Base-by-base conservation (phyloP, 768 basidiomycete species). In the Psilocybe cubensis region DNA sequence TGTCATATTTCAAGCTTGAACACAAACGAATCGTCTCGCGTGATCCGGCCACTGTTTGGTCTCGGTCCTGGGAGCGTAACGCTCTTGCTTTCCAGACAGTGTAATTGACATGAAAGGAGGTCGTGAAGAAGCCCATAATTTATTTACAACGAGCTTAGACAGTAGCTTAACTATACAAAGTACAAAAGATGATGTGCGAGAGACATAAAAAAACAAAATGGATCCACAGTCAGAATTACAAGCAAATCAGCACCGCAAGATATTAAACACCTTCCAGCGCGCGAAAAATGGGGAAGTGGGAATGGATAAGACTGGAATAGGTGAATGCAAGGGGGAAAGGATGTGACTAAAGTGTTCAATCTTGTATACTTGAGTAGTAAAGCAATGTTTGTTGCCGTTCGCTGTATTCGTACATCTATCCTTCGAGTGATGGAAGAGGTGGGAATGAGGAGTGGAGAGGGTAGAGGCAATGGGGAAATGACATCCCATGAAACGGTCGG, bases 361-460 rank as follows among this genome's bases (percentile, higher is more conserved):
- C 23, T 27, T 46, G 46, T 21, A 49, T 55, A 55, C 25, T 28
- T 28, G 52, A 47, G 27, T 47, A 40, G 23, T 56, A 48, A 42
- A 24, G 38, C 20, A 20, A 48, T 49, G 23, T 46, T 56, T 38
- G 35, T 38, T 38, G 14, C 35, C 35, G 35, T 31, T 41, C 24
- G 46, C 46, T 49, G 35, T 56, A 49, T 25, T 48, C 27, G 29
- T 56, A 56, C 46, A 48, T 56, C 54, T 56, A 56, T 56, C 45
- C 46, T 38, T 41, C 31, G 46, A 5, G 21, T 48, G 17, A 9
- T 48, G 7, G 46, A 48, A 38, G 6, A 46, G 28, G 46, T 48
- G 25, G 44, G 28, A 12, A 3, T n/a, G 18, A 14, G 47, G 10
- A 20, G 18, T 18, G 47, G 27, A 17, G 47, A 49, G 18, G 11